A percentile compares a stretch with the other conserved stretches of the same genome.
Conservation (phyloP, 2,329 filamentous ascomycete species). For the Fusarium beomiforme region DNA sequence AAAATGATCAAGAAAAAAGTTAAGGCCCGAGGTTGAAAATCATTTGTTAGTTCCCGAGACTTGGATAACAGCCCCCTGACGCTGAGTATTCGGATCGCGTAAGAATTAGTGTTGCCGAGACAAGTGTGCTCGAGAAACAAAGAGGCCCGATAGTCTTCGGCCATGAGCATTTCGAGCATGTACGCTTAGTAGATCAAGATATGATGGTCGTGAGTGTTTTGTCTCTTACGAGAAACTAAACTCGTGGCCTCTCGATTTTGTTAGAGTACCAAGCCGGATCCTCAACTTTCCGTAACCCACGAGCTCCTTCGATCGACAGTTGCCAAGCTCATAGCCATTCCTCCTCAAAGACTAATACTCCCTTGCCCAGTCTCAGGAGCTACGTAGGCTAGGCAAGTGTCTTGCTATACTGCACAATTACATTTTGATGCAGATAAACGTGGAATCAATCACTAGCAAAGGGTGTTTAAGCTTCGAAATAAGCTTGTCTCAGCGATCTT, state of each 20-base stretch:
- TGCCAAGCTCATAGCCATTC: slow-evolving; percentile 33
- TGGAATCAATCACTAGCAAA: neutral
- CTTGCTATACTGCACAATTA: neutral
- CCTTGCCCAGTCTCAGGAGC: neutral
- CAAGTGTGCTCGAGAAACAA: neutral
- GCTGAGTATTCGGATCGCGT: neutral
- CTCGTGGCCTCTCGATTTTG: neutral
- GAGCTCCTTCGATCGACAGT: slow-evolving; percentile 24
- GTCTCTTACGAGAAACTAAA: neutral
- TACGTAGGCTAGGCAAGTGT: neutral
- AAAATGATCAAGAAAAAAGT: neutral
- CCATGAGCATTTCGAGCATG: neutral
- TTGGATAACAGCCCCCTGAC: neutral
- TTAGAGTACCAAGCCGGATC: slow-evolving; percentile 37
- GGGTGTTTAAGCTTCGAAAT: slow-evolving; percentile 40
- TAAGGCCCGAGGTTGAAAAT: neutral
- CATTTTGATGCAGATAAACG: slow-evolving; percentile 10
- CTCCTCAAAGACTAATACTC: neutral
- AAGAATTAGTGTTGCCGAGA: neutral
- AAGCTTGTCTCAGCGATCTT: slow-evolving; percentile 38
- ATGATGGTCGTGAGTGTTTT: neutral
- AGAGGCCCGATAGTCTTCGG: slow-evolving; percentile 29
- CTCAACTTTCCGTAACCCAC: slow-evolving; percentile 26
- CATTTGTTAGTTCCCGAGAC: neutral
- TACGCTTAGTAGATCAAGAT: slow-evolving; percentile 11